Conservation (phyloP, 164 flowering plant genomes). For the Aristolochia fimbriata region DNA sequence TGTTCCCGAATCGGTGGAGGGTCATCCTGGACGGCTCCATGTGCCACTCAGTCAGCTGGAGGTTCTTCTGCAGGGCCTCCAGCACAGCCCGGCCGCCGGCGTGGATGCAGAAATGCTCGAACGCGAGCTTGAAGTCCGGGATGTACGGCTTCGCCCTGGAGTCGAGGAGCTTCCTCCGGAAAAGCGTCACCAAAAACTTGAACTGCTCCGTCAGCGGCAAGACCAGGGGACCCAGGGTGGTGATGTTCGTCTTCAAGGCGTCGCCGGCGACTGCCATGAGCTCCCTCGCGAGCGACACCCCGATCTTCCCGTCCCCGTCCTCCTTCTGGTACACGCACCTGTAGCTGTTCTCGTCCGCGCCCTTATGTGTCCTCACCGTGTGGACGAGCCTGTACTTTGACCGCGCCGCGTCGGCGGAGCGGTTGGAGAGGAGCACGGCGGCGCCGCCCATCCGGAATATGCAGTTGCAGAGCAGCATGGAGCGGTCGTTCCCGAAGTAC, state of each 20-base stretch:
- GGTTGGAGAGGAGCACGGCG: conserved; percentile 71
- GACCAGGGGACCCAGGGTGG: conserved; percentile 71
- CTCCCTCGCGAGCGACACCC: conserved; percentile 66
- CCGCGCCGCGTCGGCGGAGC: conserved; percentile 24
- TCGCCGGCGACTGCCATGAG: conserved; percentile 90
- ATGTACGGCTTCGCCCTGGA: conserved; percentile 69
- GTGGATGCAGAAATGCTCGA: conserved; percentile 68
- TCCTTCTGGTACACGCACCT: conserved; percentile 74
- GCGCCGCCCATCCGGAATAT: conserved; percentile 93
- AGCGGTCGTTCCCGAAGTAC: conserved; percentile 73
- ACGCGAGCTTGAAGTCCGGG: conserved; percentile 61
- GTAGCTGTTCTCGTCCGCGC: conserved; percentile 49
- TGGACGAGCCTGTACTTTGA: conserved; percentile 70
- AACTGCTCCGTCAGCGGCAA: conserved; percentile 63
- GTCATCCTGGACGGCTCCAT: conserved; percentile 94
- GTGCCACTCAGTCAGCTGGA: conserved; percentile 63
- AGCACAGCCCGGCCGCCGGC: conserved; percentile 79
- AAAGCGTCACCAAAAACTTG: conserved; percentile 49
- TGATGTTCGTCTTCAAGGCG: conserved; percentile 70
- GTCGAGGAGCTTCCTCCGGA: conserved; percentile 39
- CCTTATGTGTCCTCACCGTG: conserved; percentile 74
- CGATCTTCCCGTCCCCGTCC: conserved; percentile 49
- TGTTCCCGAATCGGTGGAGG: conserved; percentile 76
- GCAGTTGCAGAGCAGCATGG: conserved; percentile 84
- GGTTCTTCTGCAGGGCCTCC: conserved; percentile 66